These are phyloP conservation scores for Entelexis paramagnoliae DNA, from an alignment of 1,139 yeast genomes.

Conservation along the genomic window DNA sequence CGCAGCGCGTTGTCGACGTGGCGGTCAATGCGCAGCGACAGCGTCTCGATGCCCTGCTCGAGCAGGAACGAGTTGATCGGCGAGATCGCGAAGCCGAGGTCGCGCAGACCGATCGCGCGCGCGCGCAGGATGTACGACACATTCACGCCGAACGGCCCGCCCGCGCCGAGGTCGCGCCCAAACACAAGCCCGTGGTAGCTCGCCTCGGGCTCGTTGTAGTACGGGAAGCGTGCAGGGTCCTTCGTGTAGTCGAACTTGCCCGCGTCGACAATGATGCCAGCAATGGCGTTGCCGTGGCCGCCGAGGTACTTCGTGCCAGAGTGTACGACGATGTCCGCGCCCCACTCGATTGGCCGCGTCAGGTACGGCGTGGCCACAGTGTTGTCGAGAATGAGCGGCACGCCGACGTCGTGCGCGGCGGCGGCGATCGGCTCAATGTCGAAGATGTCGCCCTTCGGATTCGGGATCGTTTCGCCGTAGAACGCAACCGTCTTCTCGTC, in stretches of 20 bases:
- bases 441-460: constrained; percentile 87
- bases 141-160: constrained; percentile 38
- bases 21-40: constrained; percentile 87
- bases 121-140: constrained; percentile 71
- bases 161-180: constrained; percentile 68
- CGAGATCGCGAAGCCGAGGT: constrained; percentile 78
- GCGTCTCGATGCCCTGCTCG: constrained; percentile 85
- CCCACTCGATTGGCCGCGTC: constrained; percentile 74
- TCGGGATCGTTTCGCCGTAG: constrained; percentile 84
- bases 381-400: constrained; percentile 91
- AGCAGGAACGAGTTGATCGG: constrained; percentile 84
- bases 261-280: constrained; percentile 79
- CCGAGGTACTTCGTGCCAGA: constrained; percentile 98
- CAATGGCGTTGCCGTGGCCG: constrained; percentile 94
- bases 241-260: constrained; percentile 89
- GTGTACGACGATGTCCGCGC: constrained; percentile 77
- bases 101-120: constrained; percentile 62
- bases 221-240: constrained; percentile 77
- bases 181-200: constrained; percentile 85
- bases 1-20: constrained; percentile 76
- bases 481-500: constrained; percentile 84
- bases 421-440: constrained; percentile 70
- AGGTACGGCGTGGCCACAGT: constrained; percentile 94
- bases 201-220: constrained; percentile 78
- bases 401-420: constrained; percentile 77